A percentile compares a stretch with the other conserved stretches of the same genome.
These are phyloP conservation scores for Trebouxia gelatinosa DNA, from an alignment of 163 green algal species.

Conservation along the genomic window DNA sequence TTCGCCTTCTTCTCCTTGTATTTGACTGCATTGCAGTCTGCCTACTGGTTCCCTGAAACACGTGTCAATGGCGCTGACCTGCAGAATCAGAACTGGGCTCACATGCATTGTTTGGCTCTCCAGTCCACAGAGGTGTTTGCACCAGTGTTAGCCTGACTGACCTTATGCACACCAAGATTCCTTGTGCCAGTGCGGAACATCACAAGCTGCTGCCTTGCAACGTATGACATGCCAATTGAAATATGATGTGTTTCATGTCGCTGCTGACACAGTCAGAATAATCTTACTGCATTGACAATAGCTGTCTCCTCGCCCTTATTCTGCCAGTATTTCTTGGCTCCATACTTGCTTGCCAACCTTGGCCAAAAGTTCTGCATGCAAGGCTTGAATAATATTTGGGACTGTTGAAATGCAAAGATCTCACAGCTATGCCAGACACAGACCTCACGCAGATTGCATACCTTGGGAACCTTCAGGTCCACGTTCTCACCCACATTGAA, in stretches of 20 bases:
- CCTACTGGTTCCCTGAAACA: conserved; percentile 53
- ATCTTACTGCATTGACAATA: conserved; percentile 82
- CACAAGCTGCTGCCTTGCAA: not conserved
- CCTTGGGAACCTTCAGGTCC: conserved; percentile 87
- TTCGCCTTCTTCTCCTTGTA: conserved; percentile 59
- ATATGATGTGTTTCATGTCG: not conserved
- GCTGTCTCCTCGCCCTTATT: conserved; percentile 82
- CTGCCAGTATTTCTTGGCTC: conserved; percentile 94
- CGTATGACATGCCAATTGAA: not conserved
- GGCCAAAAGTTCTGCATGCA: conserved; percentile 86
- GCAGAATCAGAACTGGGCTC: conserved; percentile 16
- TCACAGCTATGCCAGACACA: too few species aligned
- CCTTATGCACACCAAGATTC: too few species aligned
- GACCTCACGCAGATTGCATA: conserved; percentile 32
- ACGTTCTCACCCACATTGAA: conserved; percentile 89
- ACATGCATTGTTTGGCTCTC: too few species aligned
- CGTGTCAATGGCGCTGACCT: conserved; percentile 79
- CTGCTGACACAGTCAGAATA: not conserved
- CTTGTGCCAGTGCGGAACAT: not conserved
- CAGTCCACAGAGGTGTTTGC: not conserved
- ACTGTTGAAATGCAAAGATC: too few species aligned
- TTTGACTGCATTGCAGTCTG: conserved; percentile 38
- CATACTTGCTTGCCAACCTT: conserved; percentile 87
- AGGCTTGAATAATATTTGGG: not conserved
- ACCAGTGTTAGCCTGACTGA: not conserved